phyloP scores from a whole-genome alignment of 176 grass and related monocot genomes.

The Lolium multiflorum region DNA sequence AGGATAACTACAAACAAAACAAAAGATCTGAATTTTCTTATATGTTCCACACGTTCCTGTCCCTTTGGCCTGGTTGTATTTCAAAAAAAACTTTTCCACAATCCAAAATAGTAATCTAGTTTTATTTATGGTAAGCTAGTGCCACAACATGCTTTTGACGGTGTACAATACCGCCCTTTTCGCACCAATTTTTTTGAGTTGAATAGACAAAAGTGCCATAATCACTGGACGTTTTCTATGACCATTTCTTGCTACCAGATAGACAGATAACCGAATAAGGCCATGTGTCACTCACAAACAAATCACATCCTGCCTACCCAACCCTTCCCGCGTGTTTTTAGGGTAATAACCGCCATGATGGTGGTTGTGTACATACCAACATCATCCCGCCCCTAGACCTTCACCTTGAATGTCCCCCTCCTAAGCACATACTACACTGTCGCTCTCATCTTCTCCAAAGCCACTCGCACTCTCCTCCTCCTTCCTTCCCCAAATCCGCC shows the following conservation, averaged over 20 bases:
- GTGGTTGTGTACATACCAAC: background rate
- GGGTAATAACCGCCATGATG: background rate
- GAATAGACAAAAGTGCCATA: constrained; percentile 1
- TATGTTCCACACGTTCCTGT: background rate
- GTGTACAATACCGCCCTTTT: background rate
- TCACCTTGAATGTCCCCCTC: background rate
- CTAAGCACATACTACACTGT: background rate
- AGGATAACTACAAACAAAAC: background rate
- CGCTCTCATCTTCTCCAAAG: background rate
- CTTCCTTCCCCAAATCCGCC: background rate
- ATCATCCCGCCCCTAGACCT: background rate
- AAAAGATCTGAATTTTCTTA: too few species aligned
- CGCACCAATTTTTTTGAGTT: background rate
- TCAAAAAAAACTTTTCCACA: too few species aligned
- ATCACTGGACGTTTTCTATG: background rate
- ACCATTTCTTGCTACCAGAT: background rate
- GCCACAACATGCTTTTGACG: background rate
- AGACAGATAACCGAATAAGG: background rate
- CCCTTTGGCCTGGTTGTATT: too few species aligned
- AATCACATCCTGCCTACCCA: background rate
- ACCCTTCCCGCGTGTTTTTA: background rate
- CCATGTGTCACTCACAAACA: background rate
- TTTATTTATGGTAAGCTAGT: constrained; percentile 4
- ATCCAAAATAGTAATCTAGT: background rate
- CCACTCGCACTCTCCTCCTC: background rate